A percentile compares a stretch with the other conserved stretches of the same genome.
phyloP scores from a whole-genome alignment of 495 filamentous ascomycete genomes.

The Podospora anserina region DNA sequence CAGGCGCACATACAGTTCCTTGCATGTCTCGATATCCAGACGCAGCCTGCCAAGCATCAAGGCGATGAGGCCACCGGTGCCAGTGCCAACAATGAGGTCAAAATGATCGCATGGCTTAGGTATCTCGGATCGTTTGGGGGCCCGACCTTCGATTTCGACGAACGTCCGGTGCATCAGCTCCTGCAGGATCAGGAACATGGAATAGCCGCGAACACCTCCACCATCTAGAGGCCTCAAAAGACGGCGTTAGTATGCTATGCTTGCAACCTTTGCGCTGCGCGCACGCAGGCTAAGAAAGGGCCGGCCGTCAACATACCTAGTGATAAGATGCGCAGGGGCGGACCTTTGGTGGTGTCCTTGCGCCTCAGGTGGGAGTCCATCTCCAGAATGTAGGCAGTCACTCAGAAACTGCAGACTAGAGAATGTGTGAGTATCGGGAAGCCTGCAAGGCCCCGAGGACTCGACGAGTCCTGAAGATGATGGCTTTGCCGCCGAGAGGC shows the following conservation, averaged over 20 bases:
- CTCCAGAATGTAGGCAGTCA: not conserved
- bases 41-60: conserved; percentile 93
- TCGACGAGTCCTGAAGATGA: conserved; percentile 17
- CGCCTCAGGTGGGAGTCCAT: conserved; percentile 47
- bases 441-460: conserved; percentile 12
- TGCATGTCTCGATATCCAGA: conserved; percentile 91
- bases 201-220: conserved; percentile 94
- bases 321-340: conserved; percentile 85
- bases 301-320: conserved; percentile 60
- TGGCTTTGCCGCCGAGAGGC: conserved; percentile 13
- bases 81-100: conserved; percentile 91
- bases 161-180: conserved; percentile 94
- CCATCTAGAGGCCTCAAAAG: conserved; percentile 60
- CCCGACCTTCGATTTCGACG: conserved; percentile 77
- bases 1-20: conserved; percentile 91
- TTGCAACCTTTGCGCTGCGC: not conserved
- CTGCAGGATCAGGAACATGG: conserved; percentile 91
- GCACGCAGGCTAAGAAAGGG: not conserved
- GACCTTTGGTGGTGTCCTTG: conserved; percentile 92
- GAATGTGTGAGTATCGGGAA: not conserved
- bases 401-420: too few relatives aligned
- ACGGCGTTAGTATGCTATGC: not conserved
- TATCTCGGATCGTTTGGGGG: conserved; percentile 80
- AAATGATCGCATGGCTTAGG: conserved; percentile 98
- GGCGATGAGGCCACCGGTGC: conserved; percentile 92